phyloP scores from a whole-genome alignment of 192 early-diverging fungal species.

The Entomortierella beljakovae region DNA sequence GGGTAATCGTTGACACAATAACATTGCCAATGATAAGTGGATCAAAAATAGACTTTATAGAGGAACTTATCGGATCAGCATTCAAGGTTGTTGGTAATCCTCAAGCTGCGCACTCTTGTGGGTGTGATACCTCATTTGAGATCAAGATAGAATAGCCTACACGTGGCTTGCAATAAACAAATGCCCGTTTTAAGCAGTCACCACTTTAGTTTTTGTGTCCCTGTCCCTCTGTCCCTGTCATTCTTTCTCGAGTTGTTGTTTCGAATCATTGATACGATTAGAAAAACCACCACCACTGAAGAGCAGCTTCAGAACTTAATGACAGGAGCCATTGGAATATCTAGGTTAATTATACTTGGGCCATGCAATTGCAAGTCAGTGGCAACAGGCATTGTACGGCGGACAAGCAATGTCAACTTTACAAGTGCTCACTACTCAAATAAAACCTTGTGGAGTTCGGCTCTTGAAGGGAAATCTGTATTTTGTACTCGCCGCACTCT shows the following conservation, averaged over 20 bases:
- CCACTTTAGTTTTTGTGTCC: background rate
- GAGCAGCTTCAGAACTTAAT: no score
- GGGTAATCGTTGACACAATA: constrained; percentile 77
- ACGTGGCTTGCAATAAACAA: constrained; percentile 4
- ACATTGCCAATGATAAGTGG: constrained; percentile 82
- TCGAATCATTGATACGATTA: no score
- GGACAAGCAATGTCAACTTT: no score
- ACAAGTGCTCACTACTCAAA: no score
- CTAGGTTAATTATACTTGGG: constrained; percentile 4
- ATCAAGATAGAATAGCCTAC: constrained; percentile 61
- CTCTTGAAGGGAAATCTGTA: no score
- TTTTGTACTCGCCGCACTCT: constrained; percentile 12
- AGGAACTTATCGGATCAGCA: constrained; percentile 83
- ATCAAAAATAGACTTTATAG: constrained; percentile 81
- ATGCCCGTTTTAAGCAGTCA: background rate
- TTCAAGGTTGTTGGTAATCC: constrained; percentile 85
- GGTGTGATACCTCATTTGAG: constrained; percentile 78
- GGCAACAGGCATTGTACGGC: no score
- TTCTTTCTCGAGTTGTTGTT: no score
- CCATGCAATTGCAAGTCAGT: background rate
- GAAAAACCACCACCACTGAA: no score
- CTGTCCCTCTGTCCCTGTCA: background rate
- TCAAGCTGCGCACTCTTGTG: constrained; percentile 75
- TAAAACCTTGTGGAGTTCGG: no score
- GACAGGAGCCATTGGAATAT: constrained; percentile 41